Evolutionary conservation across 768 basidiomycete species (phyloP).

Genomic region (Cyclocybe cylindracea): DNA sequence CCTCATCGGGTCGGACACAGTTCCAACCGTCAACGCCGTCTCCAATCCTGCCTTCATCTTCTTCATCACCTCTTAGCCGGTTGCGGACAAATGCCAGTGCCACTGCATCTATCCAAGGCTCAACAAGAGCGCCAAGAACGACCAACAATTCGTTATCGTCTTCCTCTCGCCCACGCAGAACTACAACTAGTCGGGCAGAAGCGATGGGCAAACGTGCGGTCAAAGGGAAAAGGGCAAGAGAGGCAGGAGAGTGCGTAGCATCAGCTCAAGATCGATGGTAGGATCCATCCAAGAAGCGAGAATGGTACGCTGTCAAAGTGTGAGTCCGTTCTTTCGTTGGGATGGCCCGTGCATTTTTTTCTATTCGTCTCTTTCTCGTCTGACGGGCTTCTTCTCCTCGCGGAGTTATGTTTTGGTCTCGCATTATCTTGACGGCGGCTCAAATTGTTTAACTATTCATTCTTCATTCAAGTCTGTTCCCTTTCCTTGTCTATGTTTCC

Average conservation of each 20-base stretch:
- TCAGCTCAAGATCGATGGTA: slow-evolving; percentile 61
- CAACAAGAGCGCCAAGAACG: slow-evolving; percentile 4
- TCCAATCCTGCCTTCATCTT: slow-evolving; percentile 12
- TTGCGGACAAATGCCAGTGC: slow-evolving; percentile 4
- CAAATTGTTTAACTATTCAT: no score
- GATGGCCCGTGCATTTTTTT: no score
- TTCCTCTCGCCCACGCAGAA: slow-evolving; percentile 84
- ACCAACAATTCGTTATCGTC: slow-evolving; percentile 32
- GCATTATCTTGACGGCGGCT: no score
- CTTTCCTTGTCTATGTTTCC: no score
- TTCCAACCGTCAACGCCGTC: slow-evolving; percentile 7
- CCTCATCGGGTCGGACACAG: slow-evolving; percentile 1
- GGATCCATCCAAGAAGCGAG: slow-evolving; percentile 89
- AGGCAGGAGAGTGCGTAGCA: slow-evolving; percentile 53
- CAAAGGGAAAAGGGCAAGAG: slow-evolving; percentile 50
- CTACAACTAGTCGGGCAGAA: slow-evolving; percentile 93
- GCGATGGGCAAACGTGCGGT: slow-evolving; percentile 85
- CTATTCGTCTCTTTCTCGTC: no score
- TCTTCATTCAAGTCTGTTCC: no score
- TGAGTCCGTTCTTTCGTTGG: slow-evolving; percentile 37
- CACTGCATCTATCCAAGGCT: slow-evolving; percentile 17
- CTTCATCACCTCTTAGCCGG: slow-evolving; percentile 17
- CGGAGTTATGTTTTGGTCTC: no score
- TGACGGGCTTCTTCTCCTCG: no score
- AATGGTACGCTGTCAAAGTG: slow-evolving; percentile 88